Percentiles rank a stretch among this genome's conserved stretches.
phyloP scores from a whole-genome alignment of 2,329 filamentous ascomycete species.

The Fusarium humuli region DNA sequence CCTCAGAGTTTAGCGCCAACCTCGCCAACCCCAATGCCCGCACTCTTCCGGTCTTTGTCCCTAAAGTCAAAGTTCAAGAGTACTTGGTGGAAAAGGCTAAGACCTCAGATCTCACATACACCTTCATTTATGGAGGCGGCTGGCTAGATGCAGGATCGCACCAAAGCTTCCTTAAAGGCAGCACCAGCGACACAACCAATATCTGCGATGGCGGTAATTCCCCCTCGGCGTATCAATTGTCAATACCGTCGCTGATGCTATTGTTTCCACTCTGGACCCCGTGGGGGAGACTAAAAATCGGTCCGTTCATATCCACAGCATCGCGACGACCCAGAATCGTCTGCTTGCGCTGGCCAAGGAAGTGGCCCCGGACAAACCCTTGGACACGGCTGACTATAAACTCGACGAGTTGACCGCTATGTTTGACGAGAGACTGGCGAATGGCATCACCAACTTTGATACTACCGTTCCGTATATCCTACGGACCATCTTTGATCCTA shows the following conservation, averaged over 20 bases:
- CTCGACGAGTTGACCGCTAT: background rate
- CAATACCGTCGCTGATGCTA: background rate
- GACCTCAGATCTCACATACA: background rate
- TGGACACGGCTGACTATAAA: background rate
- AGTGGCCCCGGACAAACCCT: background rate
- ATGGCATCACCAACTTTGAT: too few relatives aligned
- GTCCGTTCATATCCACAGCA: background rate
- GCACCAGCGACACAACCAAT: background rate
- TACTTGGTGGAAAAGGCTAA: background rate
- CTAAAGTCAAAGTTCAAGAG: background rate
- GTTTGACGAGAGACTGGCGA: background rate
- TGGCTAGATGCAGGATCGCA: background rate
- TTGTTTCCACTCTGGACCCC: background rate
- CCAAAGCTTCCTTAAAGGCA: background rate
- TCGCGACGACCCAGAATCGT: background rate
- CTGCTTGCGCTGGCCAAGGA: background rate
- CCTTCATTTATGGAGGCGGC: background rate
- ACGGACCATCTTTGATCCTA: too few relatives aligned
- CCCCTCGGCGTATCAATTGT: background rate
- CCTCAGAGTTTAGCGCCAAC: background rate
- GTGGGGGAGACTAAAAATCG: background rate
- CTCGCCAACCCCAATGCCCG: background rate
- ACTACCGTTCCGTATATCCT: accelerated
- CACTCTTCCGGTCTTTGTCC: background rate
- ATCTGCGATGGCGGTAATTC: background rate